Base-by-base conservation (phyloP, 192 early-diverging fungal genomes). In the Martensiomyces pterosporus region DNA sequence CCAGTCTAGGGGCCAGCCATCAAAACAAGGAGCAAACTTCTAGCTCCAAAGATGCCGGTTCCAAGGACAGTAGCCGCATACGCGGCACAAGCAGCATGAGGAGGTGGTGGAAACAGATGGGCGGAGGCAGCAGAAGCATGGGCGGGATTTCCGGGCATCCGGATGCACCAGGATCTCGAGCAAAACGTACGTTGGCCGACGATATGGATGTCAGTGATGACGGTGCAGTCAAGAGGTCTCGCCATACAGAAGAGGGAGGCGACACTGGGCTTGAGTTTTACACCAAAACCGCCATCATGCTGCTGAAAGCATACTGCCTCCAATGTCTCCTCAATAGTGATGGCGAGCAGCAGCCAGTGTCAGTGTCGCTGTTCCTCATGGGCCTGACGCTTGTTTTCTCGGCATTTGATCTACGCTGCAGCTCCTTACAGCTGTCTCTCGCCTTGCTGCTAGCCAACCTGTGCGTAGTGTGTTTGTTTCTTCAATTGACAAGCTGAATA, bases 241-340 rank as follows among this genome's bases (percentile, higher is more conserved):
- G n/a, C n/a, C n/a, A n/a, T n/a, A 17, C 46, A 19, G 25, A 13
- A 17, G 18, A 7, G 10, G 45, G 17, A 27, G 14, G 17, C 4
- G 44, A 34, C 19, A 32, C 19, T 4, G n/a, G 27, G 9, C n/a
- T 32, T 5, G 29, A 8, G 29, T 72, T 72, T 32, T 56, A 45
- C n/a, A 36, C 48, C 10, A 72, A 65, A 18, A 72, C 68, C 6
- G 62, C 52, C 8, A 36, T 64, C 39, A 45, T 72, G 13, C 49
- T 72, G 10, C 42, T 39, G 24, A 72, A 72, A 15, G 44, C 52
- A 35, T 64, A 72, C 27, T 39, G 33, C 15, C 45, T 72, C 32
- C 67, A 71, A 34, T 29, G 27, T 4, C 22, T 64, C 22, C 44
- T 26, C 33, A 29, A 41, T 17, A 15, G 36, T 3, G 46, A 33